Base-by-base conservation (phyloP, 2,329 filamentous ascomycete species). In the Aspergillus tamarii region DNA sequence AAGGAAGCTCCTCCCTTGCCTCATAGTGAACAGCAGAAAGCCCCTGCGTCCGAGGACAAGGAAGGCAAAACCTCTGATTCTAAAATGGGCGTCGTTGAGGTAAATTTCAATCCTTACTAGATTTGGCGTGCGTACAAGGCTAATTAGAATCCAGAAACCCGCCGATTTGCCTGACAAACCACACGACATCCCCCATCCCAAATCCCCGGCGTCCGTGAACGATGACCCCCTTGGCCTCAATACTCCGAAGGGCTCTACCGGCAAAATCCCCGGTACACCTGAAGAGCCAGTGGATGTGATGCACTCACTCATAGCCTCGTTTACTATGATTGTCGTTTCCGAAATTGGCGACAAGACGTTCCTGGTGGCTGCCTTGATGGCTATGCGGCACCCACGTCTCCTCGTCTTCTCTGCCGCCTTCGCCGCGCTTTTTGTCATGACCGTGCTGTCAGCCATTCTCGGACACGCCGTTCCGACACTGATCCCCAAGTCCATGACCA, bases 341-440 rank as follows among this genome's bases (percentile, higher is more conserved):
- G 95, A 99, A 78, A 89, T 99, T 72, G 95, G 95, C 67, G 95
- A 99, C 86, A 99, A 99, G 82, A 99, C 95, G 0, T 99, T 99
- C 83, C 85, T 99, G 50, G 93, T 99, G 26, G 95, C 95, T 8
- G 94, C 94, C 9, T 87, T 99, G 21, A 99, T 99, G 95, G 95
- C 95, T 14, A 99, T 99, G 95, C 95, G 97, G 77, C 94, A 99
- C 73, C 91, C 95, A 66, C 90, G 95, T 59, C 83, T 97, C 67
- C 86, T 98, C 14, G 95, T 99, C 66, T 99, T 99, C 81, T 91
- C 92, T 2, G 93, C 95, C 9, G 95, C 95, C n/a, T 94, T 97
- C 72, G 89, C 90, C 59, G 96, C 95, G 11, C 84, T 99, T 53
- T 87, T 97, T 64, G 87, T 91, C 76, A 99, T 99, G 95, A 99